These are phyloP conservation scores for Syzygium syzygioides DNA, from an alignment of 441 rosid species.

Conservation along the genomic window DNA sequence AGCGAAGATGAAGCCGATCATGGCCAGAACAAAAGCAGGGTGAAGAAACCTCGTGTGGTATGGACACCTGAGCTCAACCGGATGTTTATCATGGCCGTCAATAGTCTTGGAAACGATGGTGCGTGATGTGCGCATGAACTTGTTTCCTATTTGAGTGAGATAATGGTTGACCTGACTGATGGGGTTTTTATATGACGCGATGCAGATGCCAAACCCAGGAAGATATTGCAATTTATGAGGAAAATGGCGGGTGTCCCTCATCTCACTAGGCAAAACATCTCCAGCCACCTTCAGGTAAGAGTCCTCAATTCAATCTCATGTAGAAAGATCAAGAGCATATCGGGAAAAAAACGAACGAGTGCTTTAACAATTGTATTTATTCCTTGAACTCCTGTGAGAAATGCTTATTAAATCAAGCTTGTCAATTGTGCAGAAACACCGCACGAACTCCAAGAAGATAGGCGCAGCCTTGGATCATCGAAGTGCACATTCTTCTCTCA, in stretches of 20 bases:
- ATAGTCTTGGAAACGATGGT: not conserved
- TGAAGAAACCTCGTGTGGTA: not conserved
- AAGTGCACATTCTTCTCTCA: not conserved
- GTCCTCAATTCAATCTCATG: not conserved
- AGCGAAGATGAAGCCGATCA: not conserved
- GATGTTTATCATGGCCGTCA: not conserved
- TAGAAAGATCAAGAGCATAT: not conserved
- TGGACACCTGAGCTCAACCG: not conserved
- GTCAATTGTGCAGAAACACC: not conserved
- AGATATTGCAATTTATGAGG: not conserved
- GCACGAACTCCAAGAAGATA: not conserved
- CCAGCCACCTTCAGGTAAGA: not conserved
- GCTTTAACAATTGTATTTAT: not conserved
- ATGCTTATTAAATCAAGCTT: not conserved
- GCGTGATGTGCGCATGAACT: not conserved
- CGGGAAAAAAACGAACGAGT: not conserved
- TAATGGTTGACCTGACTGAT: not conserved
- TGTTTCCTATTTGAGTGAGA: not conserved
- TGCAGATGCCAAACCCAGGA: not conserved
- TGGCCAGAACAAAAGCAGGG: not conserved
- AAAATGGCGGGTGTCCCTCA: not conserved
- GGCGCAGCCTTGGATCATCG: not conserved
- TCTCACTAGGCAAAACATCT: not conserved
- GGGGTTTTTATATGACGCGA: not conserved
- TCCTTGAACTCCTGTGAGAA: not conserved